Evolutionary conservation across 345 rosid species (phyloP), one percentile per base, ranked within the genome.

Genomic region (Eucalyptus erythrocorys): DNA sequence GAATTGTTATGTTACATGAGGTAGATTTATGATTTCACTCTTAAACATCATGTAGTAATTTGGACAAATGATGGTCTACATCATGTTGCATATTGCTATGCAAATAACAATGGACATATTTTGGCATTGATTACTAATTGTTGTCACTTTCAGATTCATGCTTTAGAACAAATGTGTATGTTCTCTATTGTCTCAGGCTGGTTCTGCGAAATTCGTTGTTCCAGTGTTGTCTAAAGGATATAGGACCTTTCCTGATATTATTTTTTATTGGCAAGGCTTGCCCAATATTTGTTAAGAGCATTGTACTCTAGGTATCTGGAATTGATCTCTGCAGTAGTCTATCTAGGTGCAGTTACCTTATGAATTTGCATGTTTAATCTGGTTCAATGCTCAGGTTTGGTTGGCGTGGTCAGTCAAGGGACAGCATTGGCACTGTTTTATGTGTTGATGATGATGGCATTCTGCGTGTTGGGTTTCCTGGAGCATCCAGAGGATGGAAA

Each of bases 401-500:
- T 32, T 98, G 98, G 98, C 97, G 99, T 85, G 97, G 94, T 89
- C 99, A 96, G 79, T 97, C 98, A 87, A 96, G 94, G 85, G 98
- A 98, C 87, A 96, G 98, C 92, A 93, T 97, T 37, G 99, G 99
- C 88, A 98, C 99, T 89, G 99, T 98, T 88, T 88, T 98, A 88
- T 97, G 99, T 89, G 98, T 98, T 90, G 99, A 97, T 91, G 99
- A 98, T 88, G 99, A 98, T 92, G 99, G 99, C n/a, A 96, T 98
- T 91, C 90, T 98, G 90, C 97, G 99, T 85, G 98, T 98, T 93
- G 99, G 99, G 87, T 98, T 97, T 94, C 99, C 97, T 86, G 99
- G 99, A 93, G 99, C 99, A 90, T 98, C 99, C 88, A 92, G 99
- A 89, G 99, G 99, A 89, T 98, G 99, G 99, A 97, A 98, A 93